Percentiles rank a stretch among this genome's conserved stretches.
phyloP scores from a whole-genome alignment of 2,329 filamentous ascomycete species.

The Nemania sp. region DNA sequence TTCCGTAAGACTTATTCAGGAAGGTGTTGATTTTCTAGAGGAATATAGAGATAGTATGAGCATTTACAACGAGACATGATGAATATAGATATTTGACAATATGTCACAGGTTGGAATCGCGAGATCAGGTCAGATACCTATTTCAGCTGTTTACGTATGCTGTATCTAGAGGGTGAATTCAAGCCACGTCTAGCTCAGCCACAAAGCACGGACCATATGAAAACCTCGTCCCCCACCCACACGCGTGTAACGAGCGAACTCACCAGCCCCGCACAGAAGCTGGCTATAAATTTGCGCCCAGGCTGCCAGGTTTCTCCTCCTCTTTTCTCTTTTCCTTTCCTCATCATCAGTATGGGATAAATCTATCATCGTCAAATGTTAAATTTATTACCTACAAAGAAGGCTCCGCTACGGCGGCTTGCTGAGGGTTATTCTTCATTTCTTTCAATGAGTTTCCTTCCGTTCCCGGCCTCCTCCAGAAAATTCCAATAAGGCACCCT shows the following conservation, averaged over 20 bases:
- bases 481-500: constrained; percentile 48
- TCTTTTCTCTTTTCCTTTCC: constrained; percentile 46
- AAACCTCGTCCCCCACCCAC: constrained; percentile 38
- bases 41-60: constrained; percentile 1
- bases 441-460: constrained; percentile 52
- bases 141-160: too few species aligned
- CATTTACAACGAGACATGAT: neutral
- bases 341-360: constrained; percentile 55
- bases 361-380: constrained; percentile 54
- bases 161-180: too few species aligned
- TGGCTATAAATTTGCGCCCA: constrained; percentile 25
- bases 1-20: neutral
- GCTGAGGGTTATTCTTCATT: constrained; percentile 52
- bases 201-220: constrained; percentile 22
- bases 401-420: constrained; percentile 53
- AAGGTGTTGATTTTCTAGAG: constrained; percentile 1
- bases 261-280: constrained; percentile 15
- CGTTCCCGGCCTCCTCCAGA: constrained; percentile 54
- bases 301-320: constrained; percentile 25
- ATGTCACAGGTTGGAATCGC: neutral
- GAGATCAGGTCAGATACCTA: neutral
- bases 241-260: neutral
- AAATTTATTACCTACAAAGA: constrained; percentile 49
- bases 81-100: neutral
- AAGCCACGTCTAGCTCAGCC: constrained; percentile 8